Percentiles rank a stretch among this genome's conserved stretches.
Evolutionary conservation across 768 basidiomycete species (phyloP).

Genomic region (Boletus rubescentipes): DNA sequence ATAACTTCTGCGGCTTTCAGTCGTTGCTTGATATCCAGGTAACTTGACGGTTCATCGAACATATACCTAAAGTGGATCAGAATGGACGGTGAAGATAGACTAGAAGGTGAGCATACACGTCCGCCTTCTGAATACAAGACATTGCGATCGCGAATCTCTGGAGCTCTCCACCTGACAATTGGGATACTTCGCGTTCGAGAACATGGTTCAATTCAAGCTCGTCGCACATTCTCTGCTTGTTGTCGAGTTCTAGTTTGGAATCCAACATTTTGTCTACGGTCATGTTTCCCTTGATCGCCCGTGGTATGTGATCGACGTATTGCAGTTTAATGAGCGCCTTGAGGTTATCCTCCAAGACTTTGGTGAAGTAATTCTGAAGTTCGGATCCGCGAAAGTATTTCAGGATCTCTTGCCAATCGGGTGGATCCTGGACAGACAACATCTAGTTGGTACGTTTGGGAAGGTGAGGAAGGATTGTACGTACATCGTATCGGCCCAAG

Average conservation of each 20-base stretch:
- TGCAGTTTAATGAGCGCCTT: conserved; percentile 99
- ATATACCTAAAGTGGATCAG: conserved; percentile 66
- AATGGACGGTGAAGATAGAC: background rate
- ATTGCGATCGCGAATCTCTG: conserved; percentile 98
- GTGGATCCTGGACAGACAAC: conserved; percentile 68
- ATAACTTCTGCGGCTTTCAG: conserved; percentile 94
- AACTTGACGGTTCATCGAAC: conserved; percentile 99
- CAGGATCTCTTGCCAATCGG: conserved; percentile 98
- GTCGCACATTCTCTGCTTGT: conserved; percentile 82
- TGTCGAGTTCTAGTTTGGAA: conserved; percentile 83
- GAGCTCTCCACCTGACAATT: conserved; percentile 94
- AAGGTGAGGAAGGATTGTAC: conserved; percentile 25
- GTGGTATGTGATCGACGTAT: conserved; percentile 98
- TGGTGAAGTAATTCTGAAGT: conserved; percentile 99
- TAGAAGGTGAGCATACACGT: conserved; percentile 65
- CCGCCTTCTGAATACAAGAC: conserved; percentile 91
- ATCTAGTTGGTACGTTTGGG: background rate
- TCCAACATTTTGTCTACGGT: conserved; percentile 92
- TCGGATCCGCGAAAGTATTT: conserved; percentile 99
- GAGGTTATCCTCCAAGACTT: conserved; percentile 96
- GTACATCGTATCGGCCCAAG: conserved; percentile 91
- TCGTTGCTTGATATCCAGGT: conserved; percentile 95
- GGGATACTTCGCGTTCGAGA: conserved; percentile 77
- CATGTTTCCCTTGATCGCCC: conserved; percentile 88
- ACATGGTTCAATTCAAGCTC: conserved; percentile 88